Base-by-base conservation (phyloP, 2,329 filamentous ascomycete genomes). In the Penicillium sp. region DNA sequence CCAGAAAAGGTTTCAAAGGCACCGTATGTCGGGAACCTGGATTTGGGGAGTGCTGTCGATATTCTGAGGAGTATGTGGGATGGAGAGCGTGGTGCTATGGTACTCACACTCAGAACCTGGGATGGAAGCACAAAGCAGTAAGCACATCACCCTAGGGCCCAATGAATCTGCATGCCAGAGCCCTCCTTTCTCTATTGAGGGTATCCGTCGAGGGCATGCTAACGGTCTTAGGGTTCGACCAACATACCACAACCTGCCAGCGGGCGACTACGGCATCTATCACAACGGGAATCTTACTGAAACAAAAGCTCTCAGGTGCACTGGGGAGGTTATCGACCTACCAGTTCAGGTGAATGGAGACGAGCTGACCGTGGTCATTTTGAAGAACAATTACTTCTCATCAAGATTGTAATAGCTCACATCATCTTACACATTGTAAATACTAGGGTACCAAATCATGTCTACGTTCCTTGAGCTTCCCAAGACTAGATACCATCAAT, bases 1-100 rank as follows among this genome's bases (percentile, higher is more conserved):
- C 67, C 73, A 69, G 64, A 73, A 58, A 44, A 75, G 78, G 69
- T 79, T 69, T 67, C 73, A 75, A 31, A 21, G 60, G n/a, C 62
- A 70, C 64, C 78, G 66, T 72, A 63, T 46, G 64, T 74, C 15
- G 66, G 69, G 59, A 65, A 63, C 1, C 13, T 73, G 1, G 64
- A 59, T 7, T 55, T 72, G 3, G 60, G 45, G 7, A 60, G 66
- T 21, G 70, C 64, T 1, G 61, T 73, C 11, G 71, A 73, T 55
- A 72, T 64, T 55, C 45, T 71, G 30, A 52, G 71, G 26, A 67
- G 68, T 0, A 15, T 51, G 8, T 73, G 67, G 68, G 67, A 71
- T 56, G 61, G 56, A 3, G 5, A 31, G 5, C 9, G 29, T 19
- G 29, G 23, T 3, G 50, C 30, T 4, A 53, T 60, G 41, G 23